These are phyloP conservation scores for Wickerhamomyces tratensis DNA, from an alignment of 805 yeast species.

Conservation along the genomic window DNA sequence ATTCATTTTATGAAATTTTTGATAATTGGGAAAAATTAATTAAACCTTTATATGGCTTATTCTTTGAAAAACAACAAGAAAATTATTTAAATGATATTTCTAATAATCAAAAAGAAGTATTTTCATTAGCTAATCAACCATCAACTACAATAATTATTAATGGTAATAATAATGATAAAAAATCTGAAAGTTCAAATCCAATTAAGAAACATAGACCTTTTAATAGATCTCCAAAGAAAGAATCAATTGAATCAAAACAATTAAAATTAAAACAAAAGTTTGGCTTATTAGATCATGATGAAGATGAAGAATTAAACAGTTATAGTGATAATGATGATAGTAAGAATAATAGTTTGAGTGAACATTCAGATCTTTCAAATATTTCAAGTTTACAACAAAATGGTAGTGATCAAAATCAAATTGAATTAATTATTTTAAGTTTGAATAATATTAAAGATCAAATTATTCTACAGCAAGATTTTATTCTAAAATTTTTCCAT, in stretches of 20 bases:
- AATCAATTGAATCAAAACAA: slow-evolving; percentile 3
- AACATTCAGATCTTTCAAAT: neutral
- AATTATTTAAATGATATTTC: neutral
- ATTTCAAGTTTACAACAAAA: neutral
- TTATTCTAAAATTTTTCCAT: slow-evolving; percentile 32
- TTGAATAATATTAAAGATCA: slow-evolving; percentile 26
- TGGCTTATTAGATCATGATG: slow-evolving; percentile 8
- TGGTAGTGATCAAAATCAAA: neutral
- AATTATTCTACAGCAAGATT: slow-evolving; percentile 28
- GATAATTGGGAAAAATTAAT: slow-evolving; percentile 28
- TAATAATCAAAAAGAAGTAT: slow-evolving; percentile 10
- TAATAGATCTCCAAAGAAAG: neutral
- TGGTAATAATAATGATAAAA: neutral
- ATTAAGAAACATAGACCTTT: neutral
- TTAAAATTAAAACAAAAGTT: slow-evolving; percentile 10
- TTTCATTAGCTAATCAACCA: slow-evolving; percentile 10
- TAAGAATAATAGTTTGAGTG: no score
- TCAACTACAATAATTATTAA: neutral
- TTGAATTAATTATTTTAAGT: slow-evolving; percentile 3
- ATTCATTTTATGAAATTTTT: slow-evolving; percentile 34
- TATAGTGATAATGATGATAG: no score
- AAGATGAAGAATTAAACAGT: slow-evolving; percentile 1
- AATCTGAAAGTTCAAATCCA: neutral
- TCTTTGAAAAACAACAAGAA: slow-evolving; percentile 4
- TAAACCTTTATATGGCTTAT: slow-evolving; percentile 19